These are phyloP conservation scores for Lecanicillium sp. DNA, from an alignment of 2,329 filamentous ascomycete genomes.

Conservation along the genomic window DNA sequence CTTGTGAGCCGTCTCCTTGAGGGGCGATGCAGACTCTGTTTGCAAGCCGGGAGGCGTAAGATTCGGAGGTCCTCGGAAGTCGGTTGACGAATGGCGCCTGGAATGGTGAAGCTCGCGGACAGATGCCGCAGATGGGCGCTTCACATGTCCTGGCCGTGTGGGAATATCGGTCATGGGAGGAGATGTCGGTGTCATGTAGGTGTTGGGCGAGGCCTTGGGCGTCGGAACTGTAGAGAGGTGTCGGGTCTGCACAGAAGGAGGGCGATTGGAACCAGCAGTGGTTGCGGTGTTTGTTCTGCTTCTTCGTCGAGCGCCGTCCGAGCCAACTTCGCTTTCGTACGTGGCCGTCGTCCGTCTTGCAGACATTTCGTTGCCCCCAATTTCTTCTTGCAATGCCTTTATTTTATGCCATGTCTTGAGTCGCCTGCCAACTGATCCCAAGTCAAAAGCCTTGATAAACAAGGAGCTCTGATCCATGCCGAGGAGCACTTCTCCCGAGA, in stretches of 20 bases:
- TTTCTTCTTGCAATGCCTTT: constrained; percentile 82
- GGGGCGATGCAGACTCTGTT: constrained; percentile 34
- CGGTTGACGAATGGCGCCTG: constrained; percentile 80
- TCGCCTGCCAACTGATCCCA: constrained; percentile 82
- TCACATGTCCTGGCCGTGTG: constrained; percentile 41
- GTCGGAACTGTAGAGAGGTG: constrained; percentile 43
- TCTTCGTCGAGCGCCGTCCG: constrained; percentile 43
- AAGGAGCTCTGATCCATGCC: constrained; percentile 94
- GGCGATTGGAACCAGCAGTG: constrained; percentile 35
- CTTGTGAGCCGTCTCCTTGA: constrained; percentile 39
- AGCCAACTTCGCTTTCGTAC: constrained; percentile 51
- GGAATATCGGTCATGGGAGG: constrained; percentile 24
- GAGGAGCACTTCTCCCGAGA: constrained; percentile 84
- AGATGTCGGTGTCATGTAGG: constrained; percentile 32
- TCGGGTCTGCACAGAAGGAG: constrained; percentile 38
- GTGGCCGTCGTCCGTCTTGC: constrained; percentile 47
- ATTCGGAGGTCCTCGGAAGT: constrained; percentile 42
- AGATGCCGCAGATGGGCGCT: constrained; percentile 71
- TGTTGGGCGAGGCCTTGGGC: constrained; percentile 37
- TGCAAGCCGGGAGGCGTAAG: constrained; percentile 30
- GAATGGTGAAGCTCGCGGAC: constrained; percentile 77
- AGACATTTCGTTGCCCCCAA: constrained; percentile 42
- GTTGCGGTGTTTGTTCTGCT: constrained; percentile 54
- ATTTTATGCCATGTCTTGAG: constrained; percentile 97
- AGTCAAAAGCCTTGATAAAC: constrained; percentile 90